phyloP scores from a whole-genome alignment of 805 yeast genomes.

The Candida andamanensis region DNA sequence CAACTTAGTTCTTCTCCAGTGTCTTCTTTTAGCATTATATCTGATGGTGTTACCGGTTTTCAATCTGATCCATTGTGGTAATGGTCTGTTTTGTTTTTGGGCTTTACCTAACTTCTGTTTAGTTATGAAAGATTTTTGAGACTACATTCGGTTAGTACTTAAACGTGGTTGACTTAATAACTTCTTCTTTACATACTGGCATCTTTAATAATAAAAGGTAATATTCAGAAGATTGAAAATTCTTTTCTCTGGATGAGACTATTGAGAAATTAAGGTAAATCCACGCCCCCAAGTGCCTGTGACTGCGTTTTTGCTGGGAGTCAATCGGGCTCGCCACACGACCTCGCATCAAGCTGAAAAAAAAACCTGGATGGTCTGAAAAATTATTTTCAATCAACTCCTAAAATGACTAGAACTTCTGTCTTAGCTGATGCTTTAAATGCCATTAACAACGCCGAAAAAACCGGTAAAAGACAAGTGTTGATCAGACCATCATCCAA shows the following conservation, averaged over 20 bases:
- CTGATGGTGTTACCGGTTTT: constrained; percentile 97
- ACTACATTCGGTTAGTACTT: constrained; percentile 49
- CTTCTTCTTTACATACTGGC: constrained; percentile 9
- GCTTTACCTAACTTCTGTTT: constrained; percentile 99
- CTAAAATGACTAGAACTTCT: constrained; percentile 91
- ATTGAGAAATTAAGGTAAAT: background rate
- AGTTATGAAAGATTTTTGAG: constrained; percentile 93
- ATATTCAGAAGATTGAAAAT: background rate
- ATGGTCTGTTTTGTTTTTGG: constrained; percentile 97
- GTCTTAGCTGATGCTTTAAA: constrained; percentile 98
- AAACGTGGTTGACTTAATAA: no score
- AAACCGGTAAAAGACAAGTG: constrained; percentile 98
- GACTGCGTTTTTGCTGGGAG: constrained; percentile 5
- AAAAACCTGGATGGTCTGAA: no score
- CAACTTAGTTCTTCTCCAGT: constrained; percentile 99
- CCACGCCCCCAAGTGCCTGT: constrained; percentile 1
- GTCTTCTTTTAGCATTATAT: constrained; percentile 99
- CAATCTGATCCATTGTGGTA: constrained; percentile 99
- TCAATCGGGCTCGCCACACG: constrained; percentile 2
- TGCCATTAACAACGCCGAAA: constrained; percentile 98
- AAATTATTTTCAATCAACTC: background rate
- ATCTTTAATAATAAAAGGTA: constrained; percentile 4
- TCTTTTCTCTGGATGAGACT: background rate
- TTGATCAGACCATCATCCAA: constrained; percentile 97
- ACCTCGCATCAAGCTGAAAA: background rate